These are phyloP conservation scores for Umbellularia californica DNA, from an alignment of 164 flowering plant genomes.

Conservation along the genomic window DNA sequence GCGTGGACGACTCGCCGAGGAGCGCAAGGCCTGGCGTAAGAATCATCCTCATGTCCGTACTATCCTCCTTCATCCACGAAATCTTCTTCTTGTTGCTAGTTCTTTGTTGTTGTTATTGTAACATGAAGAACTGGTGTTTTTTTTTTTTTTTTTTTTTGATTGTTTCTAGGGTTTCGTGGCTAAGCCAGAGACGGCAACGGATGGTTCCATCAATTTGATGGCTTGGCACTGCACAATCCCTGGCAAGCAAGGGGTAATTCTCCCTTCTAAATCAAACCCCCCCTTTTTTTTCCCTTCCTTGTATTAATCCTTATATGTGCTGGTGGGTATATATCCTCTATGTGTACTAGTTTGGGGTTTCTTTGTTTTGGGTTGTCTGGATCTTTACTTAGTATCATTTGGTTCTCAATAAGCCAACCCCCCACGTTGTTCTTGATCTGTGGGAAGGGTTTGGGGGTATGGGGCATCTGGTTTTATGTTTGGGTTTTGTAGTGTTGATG, in stretches of 20 bases:
- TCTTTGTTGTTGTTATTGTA: background rate
- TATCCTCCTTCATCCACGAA: background rate
- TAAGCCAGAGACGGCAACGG: constrained; percentile 64
- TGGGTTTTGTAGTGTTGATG: no score
- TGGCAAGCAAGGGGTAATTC: constrained; percentile 63
- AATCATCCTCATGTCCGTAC: constrained; percentile 74
- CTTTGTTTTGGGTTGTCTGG: background rate
- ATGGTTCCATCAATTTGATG: constrained; percentile 77
- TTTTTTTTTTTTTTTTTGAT: background rate
- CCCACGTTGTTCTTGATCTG: no score
- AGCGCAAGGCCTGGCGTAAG: constrained; percentile 81
- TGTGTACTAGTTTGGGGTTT: background rate
- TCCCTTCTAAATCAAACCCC: background rate
- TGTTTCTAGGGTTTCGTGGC: constrained; percentile 73
- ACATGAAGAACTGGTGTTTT: background rate
- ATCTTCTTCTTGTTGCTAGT: background rate
- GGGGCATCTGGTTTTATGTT: no score
- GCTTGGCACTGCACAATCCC: constrained; percentile 82
- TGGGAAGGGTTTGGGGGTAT: no score
- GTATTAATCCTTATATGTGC: background rate
- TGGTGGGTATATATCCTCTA: background rate
- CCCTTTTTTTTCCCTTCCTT: background rate
- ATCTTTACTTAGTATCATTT: no score
- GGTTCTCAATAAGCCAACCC: background rate
- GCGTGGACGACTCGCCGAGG: constrained; percentile 72